These are phyloP conservation scores for Jimgerdemannia flammicorona DNA, from an alignment of 192 early-diverging fungal species.

Conservation along the genomic window DNA sequence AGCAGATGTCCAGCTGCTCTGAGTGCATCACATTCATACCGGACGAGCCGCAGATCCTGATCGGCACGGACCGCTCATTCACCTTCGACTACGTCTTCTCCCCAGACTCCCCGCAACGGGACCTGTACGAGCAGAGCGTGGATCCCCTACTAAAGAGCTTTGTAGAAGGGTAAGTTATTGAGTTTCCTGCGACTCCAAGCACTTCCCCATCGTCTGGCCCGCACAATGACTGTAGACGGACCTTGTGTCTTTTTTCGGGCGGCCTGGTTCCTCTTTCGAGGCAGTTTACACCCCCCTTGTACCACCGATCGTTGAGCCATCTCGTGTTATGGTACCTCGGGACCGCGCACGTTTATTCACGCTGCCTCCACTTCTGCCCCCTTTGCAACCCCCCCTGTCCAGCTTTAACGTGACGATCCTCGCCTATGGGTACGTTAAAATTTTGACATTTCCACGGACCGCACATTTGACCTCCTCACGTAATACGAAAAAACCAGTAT, in stretches of 20 bases:
- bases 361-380: not conserved
- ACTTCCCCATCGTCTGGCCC: too few relatives aligned
- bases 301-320: too few relatives aligned
- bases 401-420: conserved; percentile 95
- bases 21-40: conserved; percentile 58
- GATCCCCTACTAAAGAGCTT: conserved; percentile 62
- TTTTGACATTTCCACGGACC: not conserved
- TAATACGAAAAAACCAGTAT: not conserved
- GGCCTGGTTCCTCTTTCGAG: too few relatives aligned
- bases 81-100: conserved; percentile 72
- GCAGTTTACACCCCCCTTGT: too few relatives aligned
- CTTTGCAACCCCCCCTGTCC: not conserved
- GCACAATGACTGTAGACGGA: too few relatives aligned
- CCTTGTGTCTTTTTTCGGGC: too few relatives aligned
- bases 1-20: conserved; percentile 55
- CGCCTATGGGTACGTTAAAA: conserved; percentile 67
- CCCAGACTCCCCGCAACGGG: conserved; percentile 43
- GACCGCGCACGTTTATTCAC: not conserved
- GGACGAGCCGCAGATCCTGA: conserved; percentile 58
- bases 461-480: not conserved
- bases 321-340: too few relatives aligned
- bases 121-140: conserved; percentile 56
- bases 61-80: conserved; percentile 60
- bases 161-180: conserved; percentile 59
- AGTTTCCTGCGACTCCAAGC: too few relatives aligned